Base-by-base conservation (phyloP, 192 early-diverging fungal species). In the Backusella tuberculispora region DNA sequence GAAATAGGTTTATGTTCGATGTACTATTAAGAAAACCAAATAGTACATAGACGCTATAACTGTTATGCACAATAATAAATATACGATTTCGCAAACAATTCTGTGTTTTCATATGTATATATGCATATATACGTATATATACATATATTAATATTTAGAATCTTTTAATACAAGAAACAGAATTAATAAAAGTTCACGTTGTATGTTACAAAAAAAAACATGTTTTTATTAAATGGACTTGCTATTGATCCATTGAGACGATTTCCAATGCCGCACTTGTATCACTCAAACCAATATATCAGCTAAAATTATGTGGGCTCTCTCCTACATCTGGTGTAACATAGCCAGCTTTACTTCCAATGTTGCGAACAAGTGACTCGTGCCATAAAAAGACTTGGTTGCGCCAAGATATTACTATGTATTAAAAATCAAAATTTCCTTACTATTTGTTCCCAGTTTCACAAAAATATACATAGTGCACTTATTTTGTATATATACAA, bases 361-460 rank as follows among this genome's bases (percentile, higher is more conserved):
- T 60, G 53, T 60, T 60, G 53, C 53, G 53, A 60, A 60, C 9
- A 26, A 60, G 53, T 60, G 53, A 60, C 53, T 60, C 53, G 53
- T 60, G 53, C 53, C 53, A 26, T 60, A 24, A 26, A 24, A 8
- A 60, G 53, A 60, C 8, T 24, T 60, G 53, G 53, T 26, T 60
- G 53, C 53, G 53, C 53, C 53, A 60, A 60, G 53, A 60, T 60
- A 26, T 12, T 60, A 13, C 10, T 12, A 60, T 60, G 24, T 26
- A 9, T 26, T 60, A 21, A 26, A 60, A 26, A 0, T 26, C 26
- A 9, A 12, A 53, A 13, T n/a, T 60, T n/a, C 26, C 21, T 60
- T 60, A 24, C 45, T 3, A 26, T 60, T 3, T 4, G 13, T 26
- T 60, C 53, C 1, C 21, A 13, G 21, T 60, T 24, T 60, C 21